These are phyloP conservation scores for Colletotrichum endophyticum DNA, from an alignment of 2,329 filamentous ascomycete genomes.

Conservation along the genomic window DNA sequence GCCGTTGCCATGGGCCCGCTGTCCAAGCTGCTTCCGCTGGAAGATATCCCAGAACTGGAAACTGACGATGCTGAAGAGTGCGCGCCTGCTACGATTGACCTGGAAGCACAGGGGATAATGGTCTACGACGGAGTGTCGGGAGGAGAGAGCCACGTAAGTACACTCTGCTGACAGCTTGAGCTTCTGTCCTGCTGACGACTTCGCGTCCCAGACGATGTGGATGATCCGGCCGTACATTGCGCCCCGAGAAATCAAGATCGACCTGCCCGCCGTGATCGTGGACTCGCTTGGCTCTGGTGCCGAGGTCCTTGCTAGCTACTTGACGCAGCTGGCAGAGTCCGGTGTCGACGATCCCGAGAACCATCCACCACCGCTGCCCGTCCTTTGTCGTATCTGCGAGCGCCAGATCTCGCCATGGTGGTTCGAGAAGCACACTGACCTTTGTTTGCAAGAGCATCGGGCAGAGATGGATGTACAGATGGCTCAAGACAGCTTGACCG, in stretches of 20 bases:
- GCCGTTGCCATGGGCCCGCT: conserved; percentile 71
- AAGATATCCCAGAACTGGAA: conserved; percentile 42
- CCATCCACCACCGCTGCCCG: conserved; percentile 80
- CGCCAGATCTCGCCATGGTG: conserved; percentile 98
- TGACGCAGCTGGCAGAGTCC: conserved; percentile 86
- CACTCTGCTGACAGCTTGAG: background rate
- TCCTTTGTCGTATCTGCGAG: conserved; percentile 96
- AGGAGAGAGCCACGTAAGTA: conserved; percentile 85
- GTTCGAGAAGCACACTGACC: conserved; percentile 98
- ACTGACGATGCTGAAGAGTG: conserved; percentile 37
- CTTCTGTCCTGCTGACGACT: background rate
- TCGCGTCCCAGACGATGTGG: conserved; percentile 84
- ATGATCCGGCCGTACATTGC: conserved; percentile 94
- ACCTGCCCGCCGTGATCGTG: conserved; percentile 86
- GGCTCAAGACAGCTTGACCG: conserved; percentile 87
- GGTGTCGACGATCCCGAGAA: conserved; percentile 76
- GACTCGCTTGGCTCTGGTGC: conserved; percentile 94
- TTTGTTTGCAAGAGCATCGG: conserved; percentile 93
- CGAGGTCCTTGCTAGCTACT: conserved; percentile 91
- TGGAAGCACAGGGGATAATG: conserved; percentile 98
- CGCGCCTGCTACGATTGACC: conserved; percentile 67
- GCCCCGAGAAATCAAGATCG: conserved; percentile 93
- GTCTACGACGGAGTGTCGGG: conserved; percentile 90
- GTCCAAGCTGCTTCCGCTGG: conserved; percentile 64
- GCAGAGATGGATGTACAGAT: conserved; percentile 98